Base-by-base conservation (phyloP, 2,329 filamentous ascomycete genomes). In the Botrytis galanthina region DNA sequence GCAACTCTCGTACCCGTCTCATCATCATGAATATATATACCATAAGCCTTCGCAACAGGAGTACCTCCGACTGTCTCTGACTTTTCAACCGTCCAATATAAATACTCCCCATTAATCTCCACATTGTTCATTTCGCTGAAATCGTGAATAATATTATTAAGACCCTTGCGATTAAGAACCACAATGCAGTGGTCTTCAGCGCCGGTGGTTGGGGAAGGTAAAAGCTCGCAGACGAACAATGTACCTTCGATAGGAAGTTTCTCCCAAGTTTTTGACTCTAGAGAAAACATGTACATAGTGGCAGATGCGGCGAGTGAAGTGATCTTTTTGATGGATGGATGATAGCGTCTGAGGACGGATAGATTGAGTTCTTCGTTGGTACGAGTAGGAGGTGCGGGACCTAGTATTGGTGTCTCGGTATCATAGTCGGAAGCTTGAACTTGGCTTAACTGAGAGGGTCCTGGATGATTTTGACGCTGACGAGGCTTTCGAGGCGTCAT, bases 361-460 rank as follows among this genome's bases (percentile, higher is more conserved):
- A 97, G 87, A 84, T 98, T 98, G 80, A 98, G 90, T 77, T 97
- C 92, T 72, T 92, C 92, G 82, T 95, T 96, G 75, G 91, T 91
- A 76, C 93, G 81, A 71, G 85, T 42, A 82, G 81, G 39, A 67
- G 81, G 77, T 22, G 74, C 75, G 44, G 80, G 74, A 37, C 82
- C 78, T 76, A 81, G 78, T 69, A 82, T 81, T 73, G 75, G 80
- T 22, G 81, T 82, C 79, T 87, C 85, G 29, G 84, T 86, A 75
- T 88, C 86, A 81, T 83, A 88, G 84, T 84, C 87, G 77, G 85
- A 88, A 70, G 83, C 86, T 80, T 83, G 87, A 51, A 82, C 48
- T 60, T 75, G 74, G n/a, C 71, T 51, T 29, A 73, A 64, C 32
- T 73, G 74, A 44, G 78, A 82, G n/a, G 75, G 84, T 75, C 78